phyloP scores from a whole-genome alignment of 305 asterid genomes.

The Fraxinus paxiana region DNA sequence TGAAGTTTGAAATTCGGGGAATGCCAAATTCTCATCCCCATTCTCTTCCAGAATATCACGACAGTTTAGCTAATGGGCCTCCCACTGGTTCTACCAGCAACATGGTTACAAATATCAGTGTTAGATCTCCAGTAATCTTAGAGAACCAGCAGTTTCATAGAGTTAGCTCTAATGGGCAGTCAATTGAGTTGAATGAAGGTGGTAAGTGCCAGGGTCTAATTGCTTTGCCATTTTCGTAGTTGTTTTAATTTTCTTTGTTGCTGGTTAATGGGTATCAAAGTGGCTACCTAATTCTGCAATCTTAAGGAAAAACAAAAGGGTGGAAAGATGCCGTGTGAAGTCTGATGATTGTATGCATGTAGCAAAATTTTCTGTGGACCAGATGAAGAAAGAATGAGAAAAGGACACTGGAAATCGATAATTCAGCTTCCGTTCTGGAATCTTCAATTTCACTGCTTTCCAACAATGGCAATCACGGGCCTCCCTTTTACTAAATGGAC shows the following conservation, averaged over 20 bases:
- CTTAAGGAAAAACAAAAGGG: neutral
- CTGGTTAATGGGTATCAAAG: constrained; percentile 13
- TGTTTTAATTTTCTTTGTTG: constrained; percentile 7
- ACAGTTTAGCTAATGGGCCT: constrained; percentile 61
- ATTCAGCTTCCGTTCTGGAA: constrained; percentile 2
- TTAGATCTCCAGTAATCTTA: constrained; percentile 51
- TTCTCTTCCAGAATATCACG: constrained; percentile 80
- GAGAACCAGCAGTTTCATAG: constrained; percentile 64
- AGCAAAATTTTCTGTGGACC: neutral
- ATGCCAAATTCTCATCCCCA: constrained; percentile 61
- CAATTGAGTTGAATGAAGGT: constrained; percentile 70
- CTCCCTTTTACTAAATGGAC: constrained; percentile 5
- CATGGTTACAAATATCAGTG: constrained; percentile 54
- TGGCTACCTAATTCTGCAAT: constrained; percentile 1
- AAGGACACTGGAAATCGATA: neutral
- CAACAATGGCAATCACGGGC: neutral
- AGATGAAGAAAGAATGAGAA: constrained; percentile 14
- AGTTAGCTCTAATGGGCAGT: constrained; percentile 52
- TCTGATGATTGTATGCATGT: constrained; percentile 3
- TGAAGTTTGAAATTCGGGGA: constrained; percentile 55
- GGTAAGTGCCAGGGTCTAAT: constrained; percentile 22
- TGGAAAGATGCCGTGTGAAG: constrained; percentile 4
- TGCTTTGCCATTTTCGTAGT: neutral
- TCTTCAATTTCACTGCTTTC: constrained; percentile 13
- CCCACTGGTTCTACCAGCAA: constrained; percentile 61